A percentile compares a stretch with the other conserved stretches of the same genome.
Conservation (phyloP, 169 alveolate species). For the Cryptosporidium viatorum region DNA sequence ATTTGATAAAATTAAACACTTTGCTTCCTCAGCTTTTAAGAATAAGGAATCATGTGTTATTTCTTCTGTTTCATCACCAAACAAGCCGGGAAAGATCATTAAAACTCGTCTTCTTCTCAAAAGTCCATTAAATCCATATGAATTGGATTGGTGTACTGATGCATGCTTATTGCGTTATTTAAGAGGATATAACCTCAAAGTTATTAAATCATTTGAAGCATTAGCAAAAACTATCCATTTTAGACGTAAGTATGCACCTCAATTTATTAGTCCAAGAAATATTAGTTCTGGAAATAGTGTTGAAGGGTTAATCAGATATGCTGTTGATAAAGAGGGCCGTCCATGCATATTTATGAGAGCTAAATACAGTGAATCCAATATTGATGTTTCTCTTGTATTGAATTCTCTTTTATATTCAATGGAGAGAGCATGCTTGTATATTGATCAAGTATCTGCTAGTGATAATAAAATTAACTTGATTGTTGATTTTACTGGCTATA, state of each 20-base stretch:
- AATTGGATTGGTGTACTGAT: conserved; percentile 69
- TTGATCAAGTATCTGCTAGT: conserved; percentile 23
- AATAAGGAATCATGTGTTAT: conserved; percentile 60
- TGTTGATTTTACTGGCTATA: conserved; percentile 71
- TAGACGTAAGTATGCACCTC: conserved; percentile 73
- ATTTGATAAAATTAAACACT: conserved; percentile 49
- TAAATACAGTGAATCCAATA: conserved; percentile 51
- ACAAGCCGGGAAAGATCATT: conserved; percentile 61
- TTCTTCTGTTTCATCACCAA: conserved; percentile 58
- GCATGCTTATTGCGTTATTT: conserved; percentile 61
- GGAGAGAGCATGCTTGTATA: conserved; percentile 72
- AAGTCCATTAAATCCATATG: conserved; percentile 62
- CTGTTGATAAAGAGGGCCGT: conserved; percentile 55
- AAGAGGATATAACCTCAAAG: conserved; percentile 66
- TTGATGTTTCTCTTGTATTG: conserved; percentile 49
- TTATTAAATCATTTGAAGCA: conserved; percentile 69
- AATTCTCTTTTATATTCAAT: conserved; percentile 67
- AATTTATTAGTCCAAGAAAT: conserved; percentile 57
- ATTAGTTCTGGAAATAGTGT: conserved; percentile 62
- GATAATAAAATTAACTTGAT: conserved; percentile 59
- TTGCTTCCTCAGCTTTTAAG: conserved; percentile 69
- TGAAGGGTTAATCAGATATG: conserved; percentile 60
- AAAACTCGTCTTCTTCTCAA: conserved; percentile 59
- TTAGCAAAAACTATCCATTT: conserved; percentile 66
- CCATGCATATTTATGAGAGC: conserved; percentile 74